Evolutionary conservation across 2,329 filamentous ascomycete species (phyloP).

Genomic region (Knoxdaviesia proteae): DNA sequence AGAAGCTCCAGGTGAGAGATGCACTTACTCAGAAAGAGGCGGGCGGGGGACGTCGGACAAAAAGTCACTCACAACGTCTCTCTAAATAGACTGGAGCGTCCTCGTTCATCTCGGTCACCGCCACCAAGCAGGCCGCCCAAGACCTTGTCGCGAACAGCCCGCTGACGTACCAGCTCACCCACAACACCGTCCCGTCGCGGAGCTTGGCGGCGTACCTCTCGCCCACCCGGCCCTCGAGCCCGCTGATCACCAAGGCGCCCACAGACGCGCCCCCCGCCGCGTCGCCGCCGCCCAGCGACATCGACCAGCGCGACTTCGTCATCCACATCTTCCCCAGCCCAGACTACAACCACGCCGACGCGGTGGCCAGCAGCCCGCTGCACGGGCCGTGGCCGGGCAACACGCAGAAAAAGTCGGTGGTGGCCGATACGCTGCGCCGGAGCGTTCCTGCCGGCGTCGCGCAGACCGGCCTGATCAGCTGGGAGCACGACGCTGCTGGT

Average conservation of each 20-base stretch:
- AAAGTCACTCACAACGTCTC: not conserved
- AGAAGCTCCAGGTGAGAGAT: slow-evolving; percentile 18
- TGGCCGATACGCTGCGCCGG: slow-evolving; percentile 15
- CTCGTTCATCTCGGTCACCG: slow-evolving; percentile 29
- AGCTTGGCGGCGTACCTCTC: no score
- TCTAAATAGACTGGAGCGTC: slow-evolving; percentile 20
- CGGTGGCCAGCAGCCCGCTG: slow-evolving; percentile 15
- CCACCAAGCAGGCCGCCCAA: slow-evolving; percentile 16
- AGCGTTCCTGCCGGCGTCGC: slow-evolving; percentile 18
- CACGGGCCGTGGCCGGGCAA: slow-evolving; percentile 20
- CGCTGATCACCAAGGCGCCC: slow-evolving; percentile 3
- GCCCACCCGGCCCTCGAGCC: not conserved
- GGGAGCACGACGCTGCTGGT: slow-evolving; percentile 13
- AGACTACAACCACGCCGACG: slow-evolving; percentile 18
- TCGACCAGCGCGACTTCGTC: slow-evolving; percentile 16
- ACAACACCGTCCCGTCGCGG: not conserved
- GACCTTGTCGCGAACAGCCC: slow-evolving; percentile 23
- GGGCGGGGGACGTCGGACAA: no score
- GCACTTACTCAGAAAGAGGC: not conserved
- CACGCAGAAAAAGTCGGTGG: slow-evolving; percentile 13
- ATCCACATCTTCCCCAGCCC: slow-evolving; percentile 19
- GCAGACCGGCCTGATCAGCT: slow-evolving; percentile 20
- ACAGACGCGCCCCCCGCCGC: slow-evolving; percentile 2
- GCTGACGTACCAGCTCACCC: slow-evolving; percentile 21
- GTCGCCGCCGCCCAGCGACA: slow-evolving; percentile 7